phyloP scores from a whole-genome alignment of 2,329 filamentous ascomycete genomes.

The Calonectria multiphialidica region DNA sequence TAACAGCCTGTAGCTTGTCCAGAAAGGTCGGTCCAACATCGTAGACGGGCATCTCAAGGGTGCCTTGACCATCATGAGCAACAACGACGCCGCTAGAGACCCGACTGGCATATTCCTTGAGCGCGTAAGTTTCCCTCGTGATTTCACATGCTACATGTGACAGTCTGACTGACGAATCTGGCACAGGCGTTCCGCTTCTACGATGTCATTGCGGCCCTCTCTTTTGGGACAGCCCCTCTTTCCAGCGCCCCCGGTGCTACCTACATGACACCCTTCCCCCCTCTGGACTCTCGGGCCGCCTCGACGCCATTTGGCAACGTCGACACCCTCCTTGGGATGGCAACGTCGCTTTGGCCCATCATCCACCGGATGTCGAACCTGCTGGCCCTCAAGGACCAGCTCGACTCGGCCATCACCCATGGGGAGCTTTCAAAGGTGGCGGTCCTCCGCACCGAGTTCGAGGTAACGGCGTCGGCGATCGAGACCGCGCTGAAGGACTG shows the following conservation, averaged over 20 bases:
- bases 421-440: slow-evolving; percentile 59
- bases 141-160: neutral
- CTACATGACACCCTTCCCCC: slow-evolving; percentile 60
- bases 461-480: slow-evolving; percentile 65
- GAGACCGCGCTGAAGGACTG: slow-evolving; percentile 67
- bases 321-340: slow-evolving; percentile 71
- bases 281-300: slow-evolving; percentile 56
- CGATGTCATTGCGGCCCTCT: slow-evolving; percentile 73
- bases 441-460: slow-evolving; percentile 63
- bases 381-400: slow-evolving; percentile 63
- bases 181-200: slow-evolving; percentile 73
- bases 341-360: slow-evolving; percentile 73
- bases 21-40: slow-evolving; percentile 69
- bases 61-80: slow-evolving; percentile 71
- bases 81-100: slow-evolving; percentile 57
- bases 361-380: slow-evolving; percentile 72
- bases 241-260: slow-evolving; percentile 62
- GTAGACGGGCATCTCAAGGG: slow-evolving; percentile 72
- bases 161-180: slow-evolving; percentile 35
- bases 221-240: slow-evolving; percentile 69
- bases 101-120: slow-evolving; percentile 70
- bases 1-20: slow-evolving; percentile 63
- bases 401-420: slow-evolving; percentile 58
- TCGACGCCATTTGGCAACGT: slow-evolving; percentile 65
- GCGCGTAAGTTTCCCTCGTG: slow-evolving; percentile 55